Conservation (phyloP, 257 asterid genomes). For the Forsythia viridissima region DNA sequence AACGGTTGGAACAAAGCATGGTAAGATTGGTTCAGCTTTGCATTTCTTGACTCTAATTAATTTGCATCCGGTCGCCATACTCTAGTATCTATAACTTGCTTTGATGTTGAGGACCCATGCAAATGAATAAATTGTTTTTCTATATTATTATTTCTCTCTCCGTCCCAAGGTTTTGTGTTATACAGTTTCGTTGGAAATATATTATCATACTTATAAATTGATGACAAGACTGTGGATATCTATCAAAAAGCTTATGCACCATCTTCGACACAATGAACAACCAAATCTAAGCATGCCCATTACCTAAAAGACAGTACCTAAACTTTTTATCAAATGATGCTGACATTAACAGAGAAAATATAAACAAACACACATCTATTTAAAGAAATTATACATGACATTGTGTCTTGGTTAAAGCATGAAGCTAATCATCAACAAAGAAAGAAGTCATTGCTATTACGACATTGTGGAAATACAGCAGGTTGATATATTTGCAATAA, state of each 20-base stretch:
- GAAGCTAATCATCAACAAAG: background rate
- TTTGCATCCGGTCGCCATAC: background rate
- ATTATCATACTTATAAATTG: background rate
- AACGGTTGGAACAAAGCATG: background rate
- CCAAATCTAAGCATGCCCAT: background rate
- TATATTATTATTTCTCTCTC: background rate
- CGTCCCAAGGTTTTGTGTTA: background rate
- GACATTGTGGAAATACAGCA: no score
- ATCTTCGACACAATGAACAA: constrained; percentile 17
- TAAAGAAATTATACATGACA: background rate
- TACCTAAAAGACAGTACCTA: background rate
- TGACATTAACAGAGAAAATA: no score
- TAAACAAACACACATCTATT: no score
- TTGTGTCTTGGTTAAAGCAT: background rate
- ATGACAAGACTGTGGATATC: background rate
- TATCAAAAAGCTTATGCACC: background rate
- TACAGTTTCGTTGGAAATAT: background rate
- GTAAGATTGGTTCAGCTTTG: background rate
- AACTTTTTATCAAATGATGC: no score
- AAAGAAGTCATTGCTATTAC: background rate
- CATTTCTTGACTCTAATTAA: background rate
- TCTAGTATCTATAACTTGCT: background rate
- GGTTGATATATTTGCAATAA: no score
- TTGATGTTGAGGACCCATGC: background rate
- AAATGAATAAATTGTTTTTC: background rate